Conservation (phyloP, 306 rosid species). For the Erythrophleum fordii region DNA sequence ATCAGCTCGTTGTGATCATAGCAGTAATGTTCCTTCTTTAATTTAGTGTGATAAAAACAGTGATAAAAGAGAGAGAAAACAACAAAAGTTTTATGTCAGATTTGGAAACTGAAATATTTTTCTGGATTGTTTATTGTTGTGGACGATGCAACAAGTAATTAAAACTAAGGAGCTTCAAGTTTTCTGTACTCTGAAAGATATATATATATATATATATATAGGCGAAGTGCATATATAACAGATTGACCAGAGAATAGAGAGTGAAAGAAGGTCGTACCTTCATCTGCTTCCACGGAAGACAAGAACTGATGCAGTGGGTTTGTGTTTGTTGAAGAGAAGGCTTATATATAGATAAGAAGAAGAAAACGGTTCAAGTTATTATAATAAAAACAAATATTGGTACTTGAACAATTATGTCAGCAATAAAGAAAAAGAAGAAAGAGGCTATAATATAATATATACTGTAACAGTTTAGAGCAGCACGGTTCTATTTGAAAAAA, state of each 20-base stretch:
- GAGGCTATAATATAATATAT: constrained; percentile 37
- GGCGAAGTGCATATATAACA: constrained; percentile 18
- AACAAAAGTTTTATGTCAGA: constrained; percentile 53
- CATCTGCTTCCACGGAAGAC: constrained; percentile 47
- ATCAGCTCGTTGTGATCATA: constrained; percentile 33
- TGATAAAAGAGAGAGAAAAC: constrained; percentile 26
- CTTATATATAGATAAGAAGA: constrained; percentile 50
- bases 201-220: background rate
- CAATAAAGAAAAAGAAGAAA: constrained; percentile 27
- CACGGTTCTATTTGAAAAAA: constrained; percentile 55
- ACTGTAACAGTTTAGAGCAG: constrained; percentile 51
- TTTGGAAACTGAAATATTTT: constrained; percentile 34
- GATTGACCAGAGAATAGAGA: constrained; percentile 17
- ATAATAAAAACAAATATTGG: constrained; percentile 58
- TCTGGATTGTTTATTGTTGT: background rate
- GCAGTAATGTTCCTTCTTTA: constrained; percentile 40
- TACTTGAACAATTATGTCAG: constrained; percentile 54
- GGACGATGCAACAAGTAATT: background rate
- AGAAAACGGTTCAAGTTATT: constrained; percentile 49
- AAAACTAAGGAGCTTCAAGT: constrained; percentile 9
- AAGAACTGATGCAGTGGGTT: constrained; percentile 45
- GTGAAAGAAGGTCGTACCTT: constrained; percentile 52
- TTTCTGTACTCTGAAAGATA: background rate
- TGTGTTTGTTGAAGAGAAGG: constrained; percentile 43
- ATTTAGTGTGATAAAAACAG: constrained; percentile 47